Conservation (phyloP, 768 basidiomycete genomes). For the Termitomyces sp. region DNA sequence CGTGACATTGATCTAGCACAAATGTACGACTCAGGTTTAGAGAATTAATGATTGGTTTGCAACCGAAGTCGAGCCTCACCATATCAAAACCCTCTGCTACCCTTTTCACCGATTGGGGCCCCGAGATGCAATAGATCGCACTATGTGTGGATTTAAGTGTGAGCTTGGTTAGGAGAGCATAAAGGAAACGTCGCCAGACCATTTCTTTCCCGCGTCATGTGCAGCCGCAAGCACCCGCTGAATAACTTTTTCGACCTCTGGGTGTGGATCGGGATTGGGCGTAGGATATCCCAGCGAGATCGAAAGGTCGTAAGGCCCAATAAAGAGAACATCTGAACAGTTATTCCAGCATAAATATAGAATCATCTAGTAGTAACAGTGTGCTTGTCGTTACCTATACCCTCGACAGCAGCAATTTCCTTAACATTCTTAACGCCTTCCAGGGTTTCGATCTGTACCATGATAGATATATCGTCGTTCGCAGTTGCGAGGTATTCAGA, state of each 20-base stretch:
- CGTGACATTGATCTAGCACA: conserved; percentile 15
- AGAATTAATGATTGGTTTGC: not conserved
- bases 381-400: conserved; percentile 43
- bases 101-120: conserved; percentile 18
- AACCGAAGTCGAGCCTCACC: conserved; percentile 6
- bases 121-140: conserved; percentile 22
- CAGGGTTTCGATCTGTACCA: conserved; percentile 65
- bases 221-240: conserved; percentile 46
- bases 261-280: conserved; percentile 62
- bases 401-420: conserved; percentile 58
- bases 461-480: conserved; percentile 51
- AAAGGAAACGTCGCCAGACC: conserved; percentile 30
- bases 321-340: conserved; percentile 32
- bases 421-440: conserved; percentile 58
- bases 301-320: conserved; percentile 70
- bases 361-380: no score
- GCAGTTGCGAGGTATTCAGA: conserved; percentile 52
- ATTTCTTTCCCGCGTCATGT: conserved; percentile 61
- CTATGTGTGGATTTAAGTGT: not conserved
- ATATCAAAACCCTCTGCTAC: conserved; percentile 24
- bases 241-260: conserved; percentile 58
- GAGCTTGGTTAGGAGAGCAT: not conserved
- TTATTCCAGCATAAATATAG: not conserved
- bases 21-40: not conserved
- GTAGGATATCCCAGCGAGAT: conserved; percentile 55